Base-by-base conservation (phyloP, 2,329 filamentous ascomycete species). In the Claviceps sp. region DNA sequence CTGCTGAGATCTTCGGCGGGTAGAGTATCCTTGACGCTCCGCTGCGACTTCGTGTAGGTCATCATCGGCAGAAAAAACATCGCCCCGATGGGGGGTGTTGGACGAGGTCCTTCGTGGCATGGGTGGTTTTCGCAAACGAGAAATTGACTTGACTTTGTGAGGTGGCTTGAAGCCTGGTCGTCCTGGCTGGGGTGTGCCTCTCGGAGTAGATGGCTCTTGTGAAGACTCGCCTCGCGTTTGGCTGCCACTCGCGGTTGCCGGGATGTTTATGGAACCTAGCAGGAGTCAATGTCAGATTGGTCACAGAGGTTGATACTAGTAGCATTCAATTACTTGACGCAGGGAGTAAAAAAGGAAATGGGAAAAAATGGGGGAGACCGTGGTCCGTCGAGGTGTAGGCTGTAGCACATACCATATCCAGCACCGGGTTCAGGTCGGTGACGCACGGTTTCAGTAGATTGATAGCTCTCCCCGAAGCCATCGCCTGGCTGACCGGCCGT, bases 1-100 rank as follows among this genome's bases (percentile, higher is more conserved):
- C 3, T 65, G 59, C 48, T 62, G 65, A 2, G 61, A 60, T 34
- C 68, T 62, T 37, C 70, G 69, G 38, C 68, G 67, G 16, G 61
- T 60, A 38, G 59, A 55, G 42, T 63, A 62, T 22, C 59, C 59
- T 52, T 64, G 62, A 40, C 61, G 59, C 24, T 89, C 86, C 56
- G 80, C 79, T 62, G 87, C 83, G 19, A 95, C 81, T 67, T 96
- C 91, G 57, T 81, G 77, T 24, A 82, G 74, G 62, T 89, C 89
- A 65, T 97, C 91, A 64, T 97, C 90, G 47, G 88, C 88, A 0
- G 90, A 96, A 69, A 95, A 97, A 55, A 91, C 76, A 56, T 87
- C 86, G 34, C 90, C 87, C 51, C 88, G 84, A 64, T 91, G 81
- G 2, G 89, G 89, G 42, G 81, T 81, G 52, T 79, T 87, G 24